Evolutionary conservation across 2,329 filamentous ascomycete species (phyloP).

Genomic region (Geosmithia flava): DNA sequence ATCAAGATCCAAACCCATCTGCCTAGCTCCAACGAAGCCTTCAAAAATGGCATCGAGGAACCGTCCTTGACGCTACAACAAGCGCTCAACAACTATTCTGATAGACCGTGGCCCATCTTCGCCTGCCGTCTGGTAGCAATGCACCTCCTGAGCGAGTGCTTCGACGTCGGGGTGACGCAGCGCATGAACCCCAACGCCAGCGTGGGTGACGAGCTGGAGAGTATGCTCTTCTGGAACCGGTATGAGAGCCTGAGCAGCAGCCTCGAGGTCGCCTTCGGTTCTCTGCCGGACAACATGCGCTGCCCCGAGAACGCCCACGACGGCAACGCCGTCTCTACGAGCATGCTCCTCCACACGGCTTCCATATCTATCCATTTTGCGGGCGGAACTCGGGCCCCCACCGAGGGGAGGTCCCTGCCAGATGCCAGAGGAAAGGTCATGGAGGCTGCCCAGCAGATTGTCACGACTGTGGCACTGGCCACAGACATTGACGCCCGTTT

Average conservation of each 20-base stretch:
- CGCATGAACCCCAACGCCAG: background rate
- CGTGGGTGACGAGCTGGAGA: constrained; percentile 36
- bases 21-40: constrained; percentile 64
- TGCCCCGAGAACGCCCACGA: constrained; percentile 54
- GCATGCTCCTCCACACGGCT: constrained; percentile 74
- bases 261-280: constrained; percentile 60
- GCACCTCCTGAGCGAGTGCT: constrained; percentile 65
- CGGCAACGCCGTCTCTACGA: constrained; percentile 62
- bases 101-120: constrained; percentile 47
- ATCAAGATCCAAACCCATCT: constrained; percentile 56
- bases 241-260: constrained; percentile 68
- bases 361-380: constrained; percentile 78
- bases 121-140: constrained; percentile 59
- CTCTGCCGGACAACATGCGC: constrained; percentile 57
- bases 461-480: constrained; percentile 56
- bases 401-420: background rate
- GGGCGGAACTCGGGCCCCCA: constrained; percentile 49
- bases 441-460: constrained; percentile 69
- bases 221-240: constrained; percentile 71
- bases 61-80: constrained; percentile 47
- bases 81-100: constrained; percentile 35
- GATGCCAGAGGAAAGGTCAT: constrained; percentile 38
- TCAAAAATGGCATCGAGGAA: constrained; percentile 49
- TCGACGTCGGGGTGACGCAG: constrained; percentile 32
- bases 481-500: constrained; percentile 18